Percentiles rank a stretch among this genome's conserved stretches.
These are phyloP conservation scores for Dryas octopetala DNA, from an alignment of 306 rosid species.

Conservation along the genomic window DNA sequence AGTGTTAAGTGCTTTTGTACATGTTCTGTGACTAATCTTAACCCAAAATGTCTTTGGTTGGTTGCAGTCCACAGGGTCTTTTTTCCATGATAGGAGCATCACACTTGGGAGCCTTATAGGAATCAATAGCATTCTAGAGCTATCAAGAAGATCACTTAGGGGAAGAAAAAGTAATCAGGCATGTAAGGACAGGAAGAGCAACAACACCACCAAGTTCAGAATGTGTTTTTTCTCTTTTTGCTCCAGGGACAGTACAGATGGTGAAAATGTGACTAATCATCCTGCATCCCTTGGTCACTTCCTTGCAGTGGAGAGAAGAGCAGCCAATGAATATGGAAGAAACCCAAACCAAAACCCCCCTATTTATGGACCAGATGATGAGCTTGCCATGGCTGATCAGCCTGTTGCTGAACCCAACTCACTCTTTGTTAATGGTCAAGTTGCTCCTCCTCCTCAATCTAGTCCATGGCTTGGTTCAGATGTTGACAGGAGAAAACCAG, in stretches of 20 bases:
- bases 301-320: slow-evolving; percentile 54
- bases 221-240: slow-evolving; percentile 43
- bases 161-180: slow-evolving; percentile 43
- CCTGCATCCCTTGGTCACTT: slow-evolving; percentile 52
- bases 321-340: slow-evolving; percentile 30
- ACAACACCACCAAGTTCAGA: slow-evolving; percentile 29
- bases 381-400: slow-evolving; percentile 31
- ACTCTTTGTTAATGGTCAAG: slow-evolving; percentile 46
- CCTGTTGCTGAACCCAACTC: slow-evolving; percentile 37
- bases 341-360: slow-evolving; percentile 1
- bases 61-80: slow-evolving; percentile 72
- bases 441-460: slow-evolving; percentile 50
- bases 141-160: slow-evolving; percentile 61
- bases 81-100: slow-evolving; percentile 67
- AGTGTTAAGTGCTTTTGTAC: background rate
- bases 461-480: slow-evolving; percentile 30
- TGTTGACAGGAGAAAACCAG: slow-evolving; percentile 21
- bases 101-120: slow-evolving; percentile 80
- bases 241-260: slow-evolving; percentile 38
- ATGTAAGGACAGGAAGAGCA: slow-evolving; percentile 33
- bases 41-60: slow-evolving; percentile 5
- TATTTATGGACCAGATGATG: slow-evolving; percentile 44
- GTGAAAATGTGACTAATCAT: slow-evolving; percentile 13
- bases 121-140: slow-evolving; percentile 56
- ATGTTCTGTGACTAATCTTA: background rate